A percentile compares a stretch with the other conserved stretches of the same genome.
Evolutionary conservation across 2,329 filamentous ascomycete genomes (phyloP).

Genomic region (Lachnellula subtilissima): DNA sequence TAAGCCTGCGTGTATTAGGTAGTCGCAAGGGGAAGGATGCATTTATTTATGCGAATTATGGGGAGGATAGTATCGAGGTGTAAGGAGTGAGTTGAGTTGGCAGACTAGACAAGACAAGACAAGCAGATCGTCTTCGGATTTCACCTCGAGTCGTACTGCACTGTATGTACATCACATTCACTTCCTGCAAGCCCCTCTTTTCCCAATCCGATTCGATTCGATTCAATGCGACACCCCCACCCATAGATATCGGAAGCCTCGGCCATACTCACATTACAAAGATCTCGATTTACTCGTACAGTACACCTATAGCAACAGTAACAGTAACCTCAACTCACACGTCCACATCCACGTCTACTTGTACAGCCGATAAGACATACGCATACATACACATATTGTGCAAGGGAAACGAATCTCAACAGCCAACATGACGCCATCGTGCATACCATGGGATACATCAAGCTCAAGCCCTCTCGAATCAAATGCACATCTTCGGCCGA

Average conservation of each 20-base stretch:
- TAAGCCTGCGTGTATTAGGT: constrained; percentile 43
- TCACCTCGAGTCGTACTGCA: too few relatives aligned
- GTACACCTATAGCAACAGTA: too few relatives aligned
- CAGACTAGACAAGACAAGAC: not conserved
- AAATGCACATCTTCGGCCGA: not conserved
- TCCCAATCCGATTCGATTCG: too few relatives aligned
- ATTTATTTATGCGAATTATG: constrained; percentile 35
- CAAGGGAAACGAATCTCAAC: not conserved
- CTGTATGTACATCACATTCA: too few relatives aligned
- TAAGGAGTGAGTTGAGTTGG: constrained; percentile 14
- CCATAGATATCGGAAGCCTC: too few relatives aligned
- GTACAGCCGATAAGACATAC: not conserved
- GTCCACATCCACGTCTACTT: not conserved
- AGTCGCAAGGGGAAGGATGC: constrained; percentile 43
- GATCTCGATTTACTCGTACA: too few relatives aligned
- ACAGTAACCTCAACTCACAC: too few relatives aligned
- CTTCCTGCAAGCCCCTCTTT: too few relatives aligned
- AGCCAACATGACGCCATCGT: not conserved
- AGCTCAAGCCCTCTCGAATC: not conserved
- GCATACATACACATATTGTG: not conserved
- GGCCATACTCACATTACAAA: too few relatives aligned
- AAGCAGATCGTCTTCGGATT: not conserved
- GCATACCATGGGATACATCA: not conserved
- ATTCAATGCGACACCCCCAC: too few relatives aligned
- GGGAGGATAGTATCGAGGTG: constrained; percentile 37